phyloP scores from a whole-genome alignment of 176 grass and related monocot species.

The Cenchrus purpureus region DNA sequence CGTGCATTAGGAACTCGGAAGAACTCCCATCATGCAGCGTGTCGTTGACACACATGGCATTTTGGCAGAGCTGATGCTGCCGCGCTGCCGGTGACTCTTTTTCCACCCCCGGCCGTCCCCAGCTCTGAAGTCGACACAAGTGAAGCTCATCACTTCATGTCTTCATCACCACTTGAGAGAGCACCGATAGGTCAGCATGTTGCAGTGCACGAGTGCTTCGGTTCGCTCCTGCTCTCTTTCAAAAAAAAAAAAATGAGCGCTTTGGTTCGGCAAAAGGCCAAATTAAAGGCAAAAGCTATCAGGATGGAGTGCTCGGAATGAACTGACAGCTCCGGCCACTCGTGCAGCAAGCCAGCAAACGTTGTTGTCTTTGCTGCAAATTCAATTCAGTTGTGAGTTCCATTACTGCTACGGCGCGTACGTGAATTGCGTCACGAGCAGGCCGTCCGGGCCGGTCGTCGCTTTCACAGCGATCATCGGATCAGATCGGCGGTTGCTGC shows the following conservation, averaged over 20 bases:
- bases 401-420: background rate
- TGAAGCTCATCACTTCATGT: background rate
- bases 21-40: background rate
- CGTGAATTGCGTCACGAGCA: background rate
- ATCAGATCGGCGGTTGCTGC: slow-evolving; percentile 8
- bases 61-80: background rate
- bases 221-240: background rate
- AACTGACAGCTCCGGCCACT: background rate
- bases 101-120: background rate
- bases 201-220: background rate
- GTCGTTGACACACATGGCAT: background rate
- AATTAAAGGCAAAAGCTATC: background rate
- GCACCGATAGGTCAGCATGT: too few relatives aligned
- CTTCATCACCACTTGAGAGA: background rate
- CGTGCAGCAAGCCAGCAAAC: background rate
- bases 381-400: background rate
- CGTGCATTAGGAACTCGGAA: background rate
- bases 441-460: background rate
- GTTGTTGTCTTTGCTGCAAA: too few relatives aligned
- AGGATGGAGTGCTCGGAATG: background rate
- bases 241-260: background rate
- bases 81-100: background rate
- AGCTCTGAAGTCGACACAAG: background rate
- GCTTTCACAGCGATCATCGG: background rate
- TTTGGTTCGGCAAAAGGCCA: background rate